A percentile compares a stretch with the other conserved stretches of the same genome.
Evolutionary conservation across 2,329 filamentous ascomycete genomes (phyloP).

Genomic region (Calonectria crousiana): DNA sequence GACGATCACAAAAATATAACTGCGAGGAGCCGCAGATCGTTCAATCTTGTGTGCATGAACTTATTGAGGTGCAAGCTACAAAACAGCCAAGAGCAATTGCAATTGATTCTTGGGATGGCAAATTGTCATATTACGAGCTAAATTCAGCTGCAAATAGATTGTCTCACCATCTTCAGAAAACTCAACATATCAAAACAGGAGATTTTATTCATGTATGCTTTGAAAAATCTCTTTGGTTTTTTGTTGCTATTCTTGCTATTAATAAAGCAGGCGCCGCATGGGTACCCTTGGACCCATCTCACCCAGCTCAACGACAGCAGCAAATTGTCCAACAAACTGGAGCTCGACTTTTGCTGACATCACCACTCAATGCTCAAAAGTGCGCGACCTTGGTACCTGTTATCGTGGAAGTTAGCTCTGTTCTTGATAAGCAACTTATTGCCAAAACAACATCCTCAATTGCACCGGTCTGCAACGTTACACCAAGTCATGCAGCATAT

Average conservation of each 20-base stretch:
- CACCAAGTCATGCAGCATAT: constrained; percentile 13
- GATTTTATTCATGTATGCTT: constrained; percentile 26
- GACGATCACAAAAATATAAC: neutral
- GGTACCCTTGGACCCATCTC: neutral
- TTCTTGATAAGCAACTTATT: neutral
- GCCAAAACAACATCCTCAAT: too few species aligned
- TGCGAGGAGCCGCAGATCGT: neutral
- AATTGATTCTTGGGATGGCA: constrained; percentile 42
- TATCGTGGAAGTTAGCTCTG: neutral
- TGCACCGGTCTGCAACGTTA: neutral
- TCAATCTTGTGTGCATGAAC: constrained; percentile 31
- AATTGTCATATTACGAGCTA: constrained; percentile 36
- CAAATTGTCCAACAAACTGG: neutral
- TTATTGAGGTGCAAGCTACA: constrained; percentile 28
- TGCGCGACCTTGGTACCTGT: neutral
- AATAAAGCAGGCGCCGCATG: neutral
- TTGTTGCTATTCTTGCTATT: neutral
- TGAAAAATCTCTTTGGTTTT: constrained; percentile 5
- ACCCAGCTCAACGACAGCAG: neutral
- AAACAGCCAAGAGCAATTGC: constrained; percentile 28
- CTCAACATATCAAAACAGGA: neutral
- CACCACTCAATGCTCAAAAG: constrained; percentile 8
- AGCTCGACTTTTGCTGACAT: neutral
- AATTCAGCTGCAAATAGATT: constrained; percentile 12
- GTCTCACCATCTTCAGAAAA: constrained; percentile 7